These are phyloP conservation scores for Sechiopsis laciniata DNA, from an alignment of 306 rosid genomes.

Conservation along the genomic window DNA sequence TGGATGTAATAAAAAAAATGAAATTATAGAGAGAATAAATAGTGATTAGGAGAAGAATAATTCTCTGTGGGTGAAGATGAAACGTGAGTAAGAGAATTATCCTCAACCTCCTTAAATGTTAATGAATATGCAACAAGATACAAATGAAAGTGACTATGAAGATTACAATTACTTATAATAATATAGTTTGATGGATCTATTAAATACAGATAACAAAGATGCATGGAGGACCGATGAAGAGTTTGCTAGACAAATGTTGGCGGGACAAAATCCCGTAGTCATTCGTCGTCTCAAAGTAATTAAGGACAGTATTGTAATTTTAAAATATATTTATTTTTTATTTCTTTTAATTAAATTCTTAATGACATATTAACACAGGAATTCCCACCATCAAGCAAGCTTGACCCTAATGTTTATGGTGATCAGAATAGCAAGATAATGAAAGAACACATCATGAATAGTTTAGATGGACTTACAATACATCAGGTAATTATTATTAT, in stretches of 20 bases:
- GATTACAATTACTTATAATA: neutral
- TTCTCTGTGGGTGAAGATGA: too few species aligned
- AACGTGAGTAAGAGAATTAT: too few species aligned
- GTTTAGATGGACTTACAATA: conserved; percentile 48
- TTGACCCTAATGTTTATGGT: conserved; percentile 46
- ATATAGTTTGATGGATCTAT: conserved; percentile 20
- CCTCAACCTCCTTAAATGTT: too few species aligned
- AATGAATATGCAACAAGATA: too few species aligned
- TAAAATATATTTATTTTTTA: neutral
- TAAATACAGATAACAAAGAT: conserved; percentile 44
- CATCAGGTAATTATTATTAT: conserved; percentile 39
- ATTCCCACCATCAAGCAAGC: conserved; percentile 68
- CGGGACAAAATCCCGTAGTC: conserved; percentile 47
- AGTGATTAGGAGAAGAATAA: too few species aligned
- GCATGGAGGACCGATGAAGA: conserved; percentile 64
- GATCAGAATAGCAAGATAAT: conserved; percentile 58
- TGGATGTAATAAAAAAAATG: too few species aligned
- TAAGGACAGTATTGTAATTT: neutral
- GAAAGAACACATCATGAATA: conserved; percentile 40
- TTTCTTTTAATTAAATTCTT: neutral
- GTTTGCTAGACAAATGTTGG: conserved; percentile 54
- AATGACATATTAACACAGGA: conserved; percentile 29
- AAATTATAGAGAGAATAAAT: too few species aligned
- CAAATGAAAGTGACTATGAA: too few species aligned
- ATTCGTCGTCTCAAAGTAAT: conserved; percentile 42